Base-by-base conservation (phyloP, 768 basidiomycete species). In the Lactarius akahatsu region DNA sequence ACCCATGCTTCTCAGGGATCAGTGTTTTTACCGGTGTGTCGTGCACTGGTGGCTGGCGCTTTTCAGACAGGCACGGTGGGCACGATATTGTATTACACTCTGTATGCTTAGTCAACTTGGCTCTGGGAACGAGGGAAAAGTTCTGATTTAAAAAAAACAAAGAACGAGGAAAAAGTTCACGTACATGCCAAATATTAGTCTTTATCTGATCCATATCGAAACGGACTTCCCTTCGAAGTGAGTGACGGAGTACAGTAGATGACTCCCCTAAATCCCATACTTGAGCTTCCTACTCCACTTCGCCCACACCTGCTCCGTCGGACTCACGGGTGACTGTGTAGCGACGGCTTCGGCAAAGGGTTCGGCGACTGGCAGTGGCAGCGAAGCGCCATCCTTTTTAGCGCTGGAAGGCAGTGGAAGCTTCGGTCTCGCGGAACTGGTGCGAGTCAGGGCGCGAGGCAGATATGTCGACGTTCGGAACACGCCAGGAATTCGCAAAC, bases 161-260 rank as follows among this genome's bases (percentile, higher is more conserved):
- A 32, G 32, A 32, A 32, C 32, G 32, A 32, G 32, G 32, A 32
- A 32, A 32, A 41, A 28, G 20, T 20, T 40, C 38, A 43, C 38
- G 20, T 52, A 52, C 63, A 5, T 43, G n/a, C 38, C 50, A 54
- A 47, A n/a, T 64, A n/a, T 34, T 32, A 54, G 28, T 60, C 50
- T 52, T 60, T 16, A 47, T 50, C 10, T 50, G 23, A 26, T 26
- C 47, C 47, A 50, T 65, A 55, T 65, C 50, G 58, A 65, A 60
- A 40, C 36, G 38, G n/a, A 18, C 13, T 50, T 50, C 23, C 4
- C 10, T 50, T 50, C 47, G 47, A 26, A 50, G 47, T 26, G 47
- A 50, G 47, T 26, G 47, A 13, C 47, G 47, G 23, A 50, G 34
- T 32, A 32, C 6, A 34, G n/a, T n/a, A 41, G 16, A 41, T 18